Conservation (phyloP, 2,329 filamentous ascomycete genomes). For the Colletotrichum chrysophilum region DNA sequence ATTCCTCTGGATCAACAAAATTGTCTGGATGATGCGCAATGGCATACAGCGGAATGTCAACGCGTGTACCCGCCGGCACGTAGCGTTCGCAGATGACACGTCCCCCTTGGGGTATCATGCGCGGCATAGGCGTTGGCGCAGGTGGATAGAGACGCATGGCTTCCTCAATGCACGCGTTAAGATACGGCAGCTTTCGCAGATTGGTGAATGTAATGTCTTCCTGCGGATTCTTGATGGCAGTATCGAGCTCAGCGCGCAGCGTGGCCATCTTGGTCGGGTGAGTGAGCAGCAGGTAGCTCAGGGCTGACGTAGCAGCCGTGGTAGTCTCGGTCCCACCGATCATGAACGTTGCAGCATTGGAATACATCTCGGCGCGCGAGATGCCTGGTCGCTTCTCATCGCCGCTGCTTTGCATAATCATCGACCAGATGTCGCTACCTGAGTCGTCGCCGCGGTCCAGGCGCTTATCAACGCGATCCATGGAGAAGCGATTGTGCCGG, state of each 20-base stretch:
- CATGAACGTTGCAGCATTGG: slow-evolving; percentile 28
- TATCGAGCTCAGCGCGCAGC: slow-evolving; percentile 39
- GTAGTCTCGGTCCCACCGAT: slow-evolving; percentile 51
- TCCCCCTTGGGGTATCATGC: slow-evolving; percentile 37
- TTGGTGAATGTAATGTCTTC: slow-evolving; percentile 40
- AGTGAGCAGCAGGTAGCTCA: slow-evolving; percentile 41
- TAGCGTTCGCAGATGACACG: slow-evolving; percentile 31
- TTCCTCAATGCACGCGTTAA: slow-evolving; percentile 47
- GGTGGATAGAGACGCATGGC: slow-evolving; percentile 40
- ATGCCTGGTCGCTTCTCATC: background rate
- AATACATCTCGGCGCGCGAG: slow-evolving; percentile 17
- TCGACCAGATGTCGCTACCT: slow-evolving; percentile 12
- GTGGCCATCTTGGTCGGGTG: slow-evolving; percentile 34
- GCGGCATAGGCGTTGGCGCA: slow-evolving; percentile 26
- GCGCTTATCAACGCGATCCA: slow-evolving; percentile 17
- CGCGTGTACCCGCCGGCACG: slow-evolving; percentile 31
- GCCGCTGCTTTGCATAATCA: slow-evolving; percentile 15
- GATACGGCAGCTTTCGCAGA: slow-evolving; percentile 37
- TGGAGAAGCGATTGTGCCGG: slow-evolving; percentile 14
- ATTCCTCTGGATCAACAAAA: slow-evolving; percentile 50
- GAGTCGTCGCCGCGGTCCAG: slow-evolving; percentile 11
- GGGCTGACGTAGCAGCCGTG: slow-evolving; percentile 45
- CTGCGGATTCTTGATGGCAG: slow-evolving; percentile 14
- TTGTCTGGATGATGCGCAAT: slow-evolving; percentile 26
- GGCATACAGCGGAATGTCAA: slow-evolving; percentile 18